Conservation (phyloP, 176 grass and related monocot genomes). For the Canna indica region DNA sequence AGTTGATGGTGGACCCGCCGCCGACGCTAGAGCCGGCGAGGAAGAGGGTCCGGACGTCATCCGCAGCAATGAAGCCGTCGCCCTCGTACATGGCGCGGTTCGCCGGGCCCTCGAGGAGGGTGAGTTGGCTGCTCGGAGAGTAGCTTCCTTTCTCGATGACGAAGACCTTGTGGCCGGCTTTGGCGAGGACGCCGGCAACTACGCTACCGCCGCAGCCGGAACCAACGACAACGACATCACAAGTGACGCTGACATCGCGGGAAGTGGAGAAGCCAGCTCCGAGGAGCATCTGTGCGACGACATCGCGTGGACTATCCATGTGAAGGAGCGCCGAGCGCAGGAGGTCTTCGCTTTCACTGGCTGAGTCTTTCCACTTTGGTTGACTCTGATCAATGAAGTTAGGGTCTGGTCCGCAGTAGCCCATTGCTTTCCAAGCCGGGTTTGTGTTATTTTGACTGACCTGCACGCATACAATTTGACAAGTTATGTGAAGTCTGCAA, state of each 20-base stretch:
- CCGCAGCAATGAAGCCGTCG: slow-evolving; percentile 12
- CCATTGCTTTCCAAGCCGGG: slow-evolving; percentile 10
- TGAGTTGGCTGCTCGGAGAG: background rate
- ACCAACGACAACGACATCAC: slow-evolving; percentile 8
- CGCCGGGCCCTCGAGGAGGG: slow-evolving; percentile 19
- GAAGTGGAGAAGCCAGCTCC: background rate
- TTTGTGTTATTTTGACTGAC: background rate
- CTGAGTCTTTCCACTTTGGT: background rate
- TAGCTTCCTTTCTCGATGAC: slow-evolving; percentile 20
- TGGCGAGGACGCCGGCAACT: slow-evolving; percentile 12
- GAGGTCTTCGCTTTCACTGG: background rate
- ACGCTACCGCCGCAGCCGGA: slow-evolving; percentile 19
- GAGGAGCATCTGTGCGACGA: background rate
- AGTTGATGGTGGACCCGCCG: slow-evolving; percentile 20
- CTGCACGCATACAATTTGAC: background rate
- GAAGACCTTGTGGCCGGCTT: slow-evolving; percentile 19
- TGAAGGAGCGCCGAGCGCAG: slow-evolving; percentile 3
- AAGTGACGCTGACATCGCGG: background rate
- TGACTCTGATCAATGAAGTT: slow-evolving; percentile 5
- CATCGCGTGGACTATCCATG: background rate
- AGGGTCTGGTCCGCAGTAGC: slow-evolving; percentile 19
- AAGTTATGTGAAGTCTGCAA: background rate
- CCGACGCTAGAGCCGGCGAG: slow-evolving; percentile 18
- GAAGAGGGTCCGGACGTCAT: slow-evolving; percentile 1
- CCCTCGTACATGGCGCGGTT: slow-evolving; percentile 11